Percentiles rank a stretch among this genome's conserved stretches.
phyloP scores from a whole-genome alignment of 2,329 filamentous ascomycete genomes.

The Colletotrichum cuscutae region DNA sequence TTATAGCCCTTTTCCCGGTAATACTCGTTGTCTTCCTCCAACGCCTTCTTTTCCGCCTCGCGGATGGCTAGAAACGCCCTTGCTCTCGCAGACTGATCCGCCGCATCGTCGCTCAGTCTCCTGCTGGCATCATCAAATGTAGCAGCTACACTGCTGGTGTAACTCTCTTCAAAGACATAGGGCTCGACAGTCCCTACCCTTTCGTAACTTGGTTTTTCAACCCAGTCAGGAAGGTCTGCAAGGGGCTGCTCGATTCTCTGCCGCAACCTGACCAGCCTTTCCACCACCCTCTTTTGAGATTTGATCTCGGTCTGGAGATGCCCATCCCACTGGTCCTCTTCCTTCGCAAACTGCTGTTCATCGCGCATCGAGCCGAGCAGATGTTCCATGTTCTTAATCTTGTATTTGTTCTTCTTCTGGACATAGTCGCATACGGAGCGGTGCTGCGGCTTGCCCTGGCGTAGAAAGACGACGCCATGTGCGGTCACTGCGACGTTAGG shows the following conservation, averaged over 20 bases:
- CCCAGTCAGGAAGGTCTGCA: background rate
- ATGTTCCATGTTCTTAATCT: conserved; percentile 50
- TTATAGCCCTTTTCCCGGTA: conserved; percentile 37
- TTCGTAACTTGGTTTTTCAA: background rate
- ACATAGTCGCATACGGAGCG: conserved; percentile 62
- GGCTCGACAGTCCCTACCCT: background rate
- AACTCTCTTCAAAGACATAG: background rate
- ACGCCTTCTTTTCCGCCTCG: conserved; percentile 49
- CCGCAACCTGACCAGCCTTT: background rate
- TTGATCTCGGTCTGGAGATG: conserved; percentile 44
- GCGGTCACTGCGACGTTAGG: conserved; percentile 66
- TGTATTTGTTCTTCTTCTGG: conserved; percentile 61
- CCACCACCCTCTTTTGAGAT: background rate
- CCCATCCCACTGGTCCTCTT: conserved; percentile 63
- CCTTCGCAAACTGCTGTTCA: conserved; percentile 47
- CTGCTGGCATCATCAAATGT: conserved; percentile 15
- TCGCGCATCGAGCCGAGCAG: conserved; percentile 30
- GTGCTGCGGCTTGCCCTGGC: conserved; percentile 74
- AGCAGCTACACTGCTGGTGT: background rate
- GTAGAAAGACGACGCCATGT: conserved; percentile 70
- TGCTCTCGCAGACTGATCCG: conserved; percentile 53
- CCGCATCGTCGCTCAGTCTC: conserved; percentile 44
- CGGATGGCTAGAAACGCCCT: conserved; percentile 53
- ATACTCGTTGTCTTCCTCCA: conserved; percentile 41
- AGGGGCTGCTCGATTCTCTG: background rate